Evolutionary conservation across 2,329 filamentous ascomycete genomes (phyloP), one percentile per base, ranked within the genome.

Genomic region (Ceratocystis diversiconidia): DNA sequence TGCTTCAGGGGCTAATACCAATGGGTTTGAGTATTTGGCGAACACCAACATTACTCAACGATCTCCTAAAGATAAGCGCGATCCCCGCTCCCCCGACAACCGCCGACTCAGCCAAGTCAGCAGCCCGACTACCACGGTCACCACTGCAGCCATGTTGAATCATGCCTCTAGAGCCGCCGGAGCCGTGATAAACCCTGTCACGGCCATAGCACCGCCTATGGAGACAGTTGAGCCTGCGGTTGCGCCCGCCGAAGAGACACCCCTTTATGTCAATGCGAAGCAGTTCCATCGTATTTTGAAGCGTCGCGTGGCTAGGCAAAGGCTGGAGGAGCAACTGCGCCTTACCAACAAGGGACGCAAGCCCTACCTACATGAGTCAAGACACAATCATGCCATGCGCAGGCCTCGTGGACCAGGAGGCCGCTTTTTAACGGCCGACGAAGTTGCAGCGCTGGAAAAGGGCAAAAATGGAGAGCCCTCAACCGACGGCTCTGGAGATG

Each of bases 221-320:
- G 92, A 96, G 73, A 84, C 94, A 71, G 82, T 87, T 1, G 79
- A 87, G 3, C 80, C 88, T 0, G 79, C 87, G 1, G 55, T 36
- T 28, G 80, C 82, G 10, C 82, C 82, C 15, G 85, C 86, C 3
- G 94, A 97, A 74, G 94, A 99, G 73, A 92, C 92, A 0, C 94
- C 94, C 0, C 79, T 99, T 0, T 99, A 99, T 71, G 94, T 99
- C 72, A 99, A 99, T 72, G 94, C 94, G 4, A 99, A 99, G 75
- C 94, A 99, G 72, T 99, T 99, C 71, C 94, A 99, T 74, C 88
- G 94, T 30, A 99, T 99, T 61, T 77, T 99, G 65, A 97, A 99
- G 79, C 84, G 94, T 66, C 85, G 94, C 67, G 90, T 97, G 69
- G 94, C 94, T 5, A 84, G 94, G 43, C 94, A 97, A 75, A 90